Percentiles rank a stretch among this genome's conserved stretches.
Conservation (phyloP, 495 filamentous ascomycete genomes). For the Neurospora sp. region DNA sequence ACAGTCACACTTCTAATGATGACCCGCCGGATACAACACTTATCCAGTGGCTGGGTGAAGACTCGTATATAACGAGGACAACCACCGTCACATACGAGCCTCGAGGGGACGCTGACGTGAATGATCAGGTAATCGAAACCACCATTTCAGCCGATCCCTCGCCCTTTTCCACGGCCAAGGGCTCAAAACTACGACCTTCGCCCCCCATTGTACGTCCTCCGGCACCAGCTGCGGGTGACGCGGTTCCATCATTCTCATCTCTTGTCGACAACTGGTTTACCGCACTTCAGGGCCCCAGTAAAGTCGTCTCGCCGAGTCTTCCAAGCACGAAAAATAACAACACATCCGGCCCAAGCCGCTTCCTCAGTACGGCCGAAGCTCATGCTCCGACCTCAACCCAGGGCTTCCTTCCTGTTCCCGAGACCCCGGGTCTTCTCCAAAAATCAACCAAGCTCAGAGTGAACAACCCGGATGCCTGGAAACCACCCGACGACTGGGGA, state of each 20-base stretch:
- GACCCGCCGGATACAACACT: not conserved
- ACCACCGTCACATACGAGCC: conserved; percentile 26
- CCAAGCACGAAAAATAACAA: not conserved
- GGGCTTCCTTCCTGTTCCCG: not conserved
- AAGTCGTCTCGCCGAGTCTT: not conserved
- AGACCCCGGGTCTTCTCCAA: not conserved
- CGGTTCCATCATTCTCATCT: conserved; percentile 4
- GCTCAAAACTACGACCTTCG: conserved; percentile 6
- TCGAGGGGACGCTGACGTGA: conserved; percentile 18
- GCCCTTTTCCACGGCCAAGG: conserved; percentile 9
- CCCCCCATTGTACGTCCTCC: conserved; percentile 14
- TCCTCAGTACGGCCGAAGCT: not conserved
- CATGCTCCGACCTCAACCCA: not conserved
- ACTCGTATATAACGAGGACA: conserved; percentile 27
- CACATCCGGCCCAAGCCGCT: not conserved
- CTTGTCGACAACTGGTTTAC: conserved; percentile 12
- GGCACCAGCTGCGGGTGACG: not conserved
- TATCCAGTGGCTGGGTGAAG: conserved; percentile 27
- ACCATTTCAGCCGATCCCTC: conserved; percentile 25
- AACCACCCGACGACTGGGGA: conserved; percentile 11
- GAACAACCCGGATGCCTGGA: conserved; percentile 31
- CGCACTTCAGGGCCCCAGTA: conserved; percentile 4
- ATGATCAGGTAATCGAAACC: conserved; percentile 23
- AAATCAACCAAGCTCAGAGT: conserved; percentile 8
- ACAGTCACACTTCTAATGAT: not conserved